Percentiles rank a stretch among this genome's conserved stretches.
Evolutionary conservation across 2,329 filamentous ascomycete species (phyloP).

Genomic region (Penicillium sp.): DNA sequence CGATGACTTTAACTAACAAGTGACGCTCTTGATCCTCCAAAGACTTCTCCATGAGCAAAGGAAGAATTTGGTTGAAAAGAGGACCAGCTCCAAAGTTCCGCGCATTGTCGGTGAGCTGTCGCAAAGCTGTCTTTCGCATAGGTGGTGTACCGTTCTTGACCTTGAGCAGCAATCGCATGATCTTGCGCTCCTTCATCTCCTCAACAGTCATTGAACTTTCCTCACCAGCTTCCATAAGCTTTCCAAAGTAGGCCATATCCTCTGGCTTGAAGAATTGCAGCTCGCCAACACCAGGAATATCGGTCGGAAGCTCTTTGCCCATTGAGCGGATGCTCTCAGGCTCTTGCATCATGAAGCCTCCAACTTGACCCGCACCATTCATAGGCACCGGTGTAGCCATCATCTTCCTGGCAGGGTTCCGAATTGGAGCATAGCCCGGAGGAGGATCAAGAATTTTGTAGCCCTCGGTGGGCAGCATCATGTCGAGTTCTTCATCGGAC

Average conservation of each 20-base stretch:
- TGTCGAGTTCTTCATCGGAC: conserved; percentile 90
- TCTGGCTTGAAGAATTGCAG: conserved; percentile 98
- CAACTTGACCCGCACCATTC: conserved; percentile 57
- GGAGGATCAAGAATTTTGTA: conserved; percentile 91
- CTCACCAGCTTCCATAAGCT: conserved; percentile 89
- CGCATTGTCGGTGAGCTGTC: conserved; percentile 96
- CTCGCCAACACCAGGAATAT: conserved; percentile 94
- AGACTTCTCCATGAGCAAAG: conserved; percentile 96
- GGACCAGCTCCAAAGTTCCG: conserved; percentile 91
- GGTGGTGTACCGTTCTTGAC: conserved; percentile 99
- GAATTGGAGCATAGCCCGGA: conserved; percentile 83
- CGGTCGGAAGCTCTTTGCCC: conserved; percentile 87
- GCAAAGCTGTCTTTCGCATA: conserved; percentile 96
- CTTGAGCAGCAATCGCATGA: conserved; percentile 93
- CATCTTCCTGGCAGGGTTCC: conserved; percentile 71
- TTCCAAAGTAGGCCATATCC: conserved; percentile 98
- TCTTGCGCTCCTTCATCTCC: conserved; percentile 95
- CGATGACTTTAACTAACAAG: conserved; percentile 97
- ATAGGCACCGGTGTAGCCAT: conserved; percentile 69
- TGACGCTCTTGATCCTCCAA: conserved; percentile 97
- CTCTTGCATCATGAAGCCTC: conserved; percentile 97
- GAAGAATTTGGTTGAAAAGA: conserved; percentile 95
- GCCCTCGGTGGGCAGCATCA: conserved; percentile 84
- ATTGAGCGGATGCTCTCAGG: conserved; percentile 78
- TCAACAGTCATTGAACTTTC: conserved; percentile 91